A percentile compares a stretch with the other conserved stretches of the same genome.
Evolutionary conservation across 306 rosid species (phyloP).

Genomic region (Cucumis hystrix): DNA sequence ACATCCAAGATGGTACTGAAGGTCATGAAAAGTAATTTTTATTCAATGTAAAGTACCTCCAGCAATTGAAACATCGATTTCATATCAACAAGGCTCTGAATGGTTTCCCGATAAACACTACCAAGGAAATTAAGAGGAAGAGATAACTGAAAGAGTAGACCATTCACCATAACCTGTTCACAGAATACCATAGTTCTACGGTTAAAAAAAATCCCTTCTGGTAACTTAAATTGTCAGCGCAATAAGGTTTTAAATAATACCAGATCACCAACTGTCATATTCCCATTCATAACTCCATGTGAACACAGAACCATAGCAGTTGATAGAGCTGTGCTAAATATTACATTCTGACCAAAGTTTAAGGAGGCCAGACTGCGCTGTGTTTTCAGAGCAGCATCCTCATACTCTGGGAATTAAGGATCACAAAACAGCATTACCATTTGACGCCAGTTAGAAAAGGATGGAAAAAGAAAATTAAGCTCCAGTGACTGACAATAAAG

Average conservation of each 20-base stretch:
- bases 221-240: not conserved
- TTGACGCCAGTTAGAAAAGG: not conserved
- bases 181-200: not conserved
- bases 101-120: slow-evolving; percentile 93
- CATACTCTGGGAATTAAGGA: slow-evolving; percentile 45
- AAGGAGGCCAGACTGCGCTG: slow-evolving; percentile 81
- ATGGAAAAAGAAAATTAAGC: not conserved
- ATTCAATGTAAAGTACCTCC: slow-evolving; percentile 40
- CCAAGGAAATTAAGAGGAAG: slow-evolving; percentile 98
- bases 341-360: slow-evolving; percentile 86
- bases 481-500: not conserved
- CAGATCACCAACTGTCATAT: slow-evolving; percentile 94
- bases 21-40: not conserved
- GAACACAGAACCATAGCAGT: slow-evolving; percentile 96
- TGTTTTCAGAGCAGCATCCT: slow-evolving; percentile 90
- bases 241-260: slow-evolving; percentile 29
- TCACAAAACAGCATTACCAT: slow-evolving; percentile 16
- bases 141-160: slow-evolving; percentile 94
- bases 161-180: slow-evolving; percentile 94
- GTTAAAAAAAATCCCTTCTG: slow-evolving; percentile 1
- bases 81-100: slow-evolving; percentile 96
- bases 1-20: not conserved
- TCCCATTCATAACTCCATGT: slow-evolving; percentile 66
- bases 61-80: slow-evolving; percentile 92
- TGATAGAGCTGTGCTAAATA: slow-evolving; percentile 89